Percentiles rank a stretch among this genome's conserved stretches.
phyloP scores from a whole-genome alignment of 2,329 filamentous ascomycete genomes.

The Fusarium musae region DNA sequence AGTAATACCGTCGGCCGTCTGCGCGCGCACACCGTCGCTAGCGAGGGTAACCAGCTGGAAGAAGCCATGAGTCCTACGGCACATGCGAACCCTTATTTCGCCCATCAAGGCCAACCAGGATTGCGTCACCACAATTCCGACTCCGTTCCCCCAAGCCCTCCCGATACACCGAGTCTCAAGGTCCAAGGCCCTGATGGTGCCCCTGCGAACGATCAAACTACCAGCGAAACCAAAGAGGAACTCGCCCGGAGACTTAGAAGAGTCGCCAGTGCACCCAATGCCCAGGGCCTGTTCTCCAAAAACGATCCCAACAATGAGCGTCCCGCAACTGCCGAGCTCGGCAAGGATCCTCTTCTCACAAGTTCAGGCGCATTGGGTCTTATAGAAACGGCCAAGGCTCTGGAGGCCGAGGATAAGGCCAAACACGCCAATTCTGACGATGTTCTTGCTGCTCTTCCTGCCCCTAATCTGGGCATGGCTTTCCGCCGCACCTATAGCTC shows the following conservation, averaged over 20 bases:
- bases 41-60: constrained; percentile 90
- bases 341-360: constrained; percentile 78
- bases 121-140: constrained; percentile 94
- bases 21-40: constrained; percentile 89
- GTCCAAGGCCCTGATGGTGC: constrained; percentile 74
- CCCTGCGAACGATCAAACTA: constrained; percentile 71
- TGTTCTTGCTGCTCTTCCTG: constrained; percentile 70
- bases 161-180: constrained; percentile 85
- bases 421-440: constrained; percentile 60
- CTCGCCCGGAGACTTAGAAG: constrained; percentile 90
- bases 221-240: constrained; percentile 89
- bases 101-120: constrained; percentile 92
- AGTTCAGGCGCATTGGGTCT: constrained; percentile 56
- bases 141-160: constrained; percentile 91
- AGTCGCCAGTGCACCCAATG: constrained; percentile 96
- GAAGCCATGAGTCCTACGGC: constrained; percentile 91
- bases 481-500: constrained; percentile 98
- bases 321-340: constrained; percentile 85
- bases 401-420: constrained; percentile 43
- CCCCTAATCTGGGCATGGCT: constrained; percentile 74
- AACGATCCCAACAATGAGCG: constrained; percentile 67
- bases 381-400: constrained; percentile 47
- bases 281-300: constrained; percentile 85
- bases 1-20: constrained; percentile 86
- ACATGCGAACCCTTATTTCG: constrained; percentile 96